A percentile compares a stretch with the other conserved stretches of the same genome.
Conservation (phyloP, 352 stramenopile genomes). For the Phytophthora cryptogea region DNA sequence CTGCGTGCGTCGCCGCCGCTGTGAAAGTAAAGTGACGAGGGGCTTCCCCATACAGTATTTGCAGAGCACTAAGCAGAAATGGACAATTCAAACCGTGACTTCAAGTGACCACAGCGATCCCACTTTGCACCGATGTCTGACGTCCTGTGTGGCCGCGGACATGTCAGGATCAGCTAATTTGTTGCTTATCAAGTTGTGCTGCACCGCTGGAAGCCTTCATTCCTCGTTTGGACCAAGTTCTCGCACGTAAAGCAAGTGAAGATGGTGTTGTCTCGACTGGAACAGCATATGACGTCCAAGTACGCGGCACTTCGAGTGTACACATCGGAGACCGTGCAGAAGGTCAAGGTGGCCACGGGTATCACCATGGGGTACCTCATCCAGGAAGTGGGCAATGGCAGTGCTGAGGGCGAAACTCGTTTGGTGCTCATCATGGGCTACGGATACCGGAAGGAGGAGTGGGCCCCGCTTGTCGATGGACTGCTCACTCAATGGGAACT, state of each 20-base stretch:
- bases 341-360: constrained; percentile 40
- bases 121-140: constrained; percentile 18
- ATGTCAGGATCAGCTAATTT: neutral
- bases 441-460: constrained; percentile 49
- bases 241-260: constrained; percentile 1
- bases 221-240: constrained; percentile 13
- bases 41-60: neutral
- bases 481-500: constrained; percentile 39
- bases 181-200: neutral
- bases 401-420: constrained; percentile 22
- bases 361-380: constrained; percentile 56
- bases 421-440: constrained; percentile 57
- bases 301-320: constrained; percentile 36
- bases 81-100: constrained; percentile 16
- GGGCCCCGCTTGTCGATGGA: constrained; percentile 33
- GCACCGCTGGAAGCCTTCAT: constrained; percentile 6
- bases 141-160: constrained; percentile 12
- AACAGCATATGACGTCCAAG: constrained; percentile 51
- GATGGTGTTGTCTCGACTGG: constrained; percentile 35
- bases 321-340: constrained; percentile 34
- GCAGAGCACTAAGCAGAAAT: constrained; percentile 33
- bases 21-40: constrained; percentile 11
- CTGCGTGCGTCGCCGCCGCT: constrained; percentile 20
- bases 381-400: constrained; percentile 36
- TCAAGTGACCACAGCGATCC: constrained; percentile 20